phyloP scores from a whole-genome alignment of 441 rosid genomes.

The Populus hybrid region DNA sequence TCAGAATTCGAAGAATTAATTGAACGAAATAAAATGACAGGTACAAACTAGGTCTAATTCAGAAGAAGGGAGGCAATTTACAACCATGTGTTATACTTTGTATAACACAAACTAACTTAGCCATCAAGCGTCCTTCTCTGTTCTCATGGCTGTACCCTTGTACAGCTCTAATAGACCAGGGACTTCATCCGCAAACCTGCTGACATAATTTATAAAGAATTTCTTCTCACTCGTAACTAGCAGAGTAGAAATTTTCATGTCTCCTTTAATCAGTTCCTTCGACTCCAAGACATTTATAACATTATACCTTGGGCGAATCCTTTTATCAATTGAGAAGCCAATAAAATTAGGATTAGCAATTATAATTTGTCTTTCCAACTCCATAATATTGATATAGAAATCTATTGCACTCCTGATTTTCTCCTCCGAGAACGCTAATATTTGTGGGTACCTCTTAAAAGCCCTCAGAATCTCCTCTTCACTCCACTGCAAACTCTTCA shows the following conservation, averaged over 20 bases:
- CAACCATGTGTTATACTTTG: no score
- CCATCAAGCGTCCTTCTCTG: neutral
- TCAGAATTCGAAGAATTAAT: no score
- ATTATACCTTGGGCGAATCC: constrained; percentile 26
- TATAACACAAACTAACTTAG: no score
- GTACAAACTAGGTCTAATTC: no score
- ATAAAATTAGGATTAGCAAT: constrained; percentile 16
- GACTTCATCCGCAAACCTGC: neutral
- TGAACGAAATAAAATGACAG: no score
- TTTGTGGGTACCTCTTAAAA: constrained; percentile 10
- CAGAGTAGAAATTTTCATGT: neutral
- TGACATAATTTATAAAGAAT: neutral
- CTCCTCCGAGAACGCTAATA: constrained; percentile 20
- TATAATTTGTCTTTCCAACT: constrained; percentile 5
- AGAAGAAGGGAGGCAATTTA: no score
- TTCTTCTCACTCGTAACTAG: neutral
- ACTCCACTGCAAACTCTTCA: constrained; percentile 24
- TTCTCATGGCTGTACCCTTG: neutral
- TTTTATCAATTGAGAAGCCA: constrained; percentile 14
- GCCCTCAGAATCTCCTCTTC: constrained; percentile 20
- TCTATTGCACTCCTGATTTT: constrained; percentile 17
- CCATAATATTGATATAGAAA: constrained; percentile 19
- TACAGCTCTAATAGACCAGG: constrained; percentile 10
- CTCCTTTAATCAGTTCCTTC: constrained; percentile 14
- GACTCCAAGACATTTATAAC: constrained; percentile 24